Evolutionary conservation across 2,329 filamentous ascomycete genomes (phyloP), one percentile per base, ranked within the genome.

Genomic region (Aspergillus sp.): DNA sequence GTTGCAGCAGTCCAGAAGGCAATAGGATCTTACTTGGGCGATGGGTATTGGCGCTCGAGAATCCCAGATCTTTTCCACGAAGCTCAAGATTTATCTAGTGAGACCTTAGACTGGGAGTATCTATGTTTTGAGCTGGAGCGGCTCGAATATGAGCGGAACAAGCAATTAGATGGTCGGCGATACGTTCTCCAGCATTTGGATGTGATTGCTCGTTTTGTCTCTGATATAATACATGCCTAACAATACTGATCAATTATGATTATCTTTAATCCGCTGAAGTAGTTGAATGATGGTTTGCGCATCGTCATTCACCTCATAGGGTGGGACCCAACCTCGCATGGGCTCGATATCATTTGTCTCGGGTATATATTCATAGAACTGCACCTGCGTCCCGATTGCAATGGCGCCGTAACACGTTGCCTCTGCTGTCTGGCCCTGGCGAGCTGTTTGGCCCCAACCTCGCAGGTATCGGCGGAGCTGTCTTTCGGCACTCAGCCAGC

Each of bases 31-130:
- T 50, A 55, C 17, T 19, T 55, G 2, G 37, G 53, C 4, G 53
- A 55, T 50, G 27, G 3, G 17, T 55, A 55, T 44, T 55, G 53
- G 53, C 53, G 37, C n/a, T 50, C 37, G 5, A 19, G 46, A 27
- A 39, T 35, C 17, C 19, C 53, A 19, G 12, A 14, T 12, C 11
- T 55, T 6, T 55, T 55, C 6, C 53, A 55, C 6, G 53, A 55
- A 41, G 37, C 19, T 19, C 23, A 8, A 17, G 46, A 15, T 6
- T 14, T 55, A 14, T 40, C 44, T 11, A 33, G 27, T 7, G 52
- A 33, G 44, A 43, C 14, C 12, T n/a, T 55, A 6, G 24, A 49
- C 35, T 55, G 52, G 52, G 44, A 48, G n/a, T 55, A 12, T 43
- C 44, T 55, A 15, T 55, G 46, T 17, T 14, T 19, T 55, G 24